Evolutionary conservation across 352 stramenopile genomes (phyloP), one percentile per base, ranked within the genome.

Genomic region (Globisporangium heterothallicum): DNA sequence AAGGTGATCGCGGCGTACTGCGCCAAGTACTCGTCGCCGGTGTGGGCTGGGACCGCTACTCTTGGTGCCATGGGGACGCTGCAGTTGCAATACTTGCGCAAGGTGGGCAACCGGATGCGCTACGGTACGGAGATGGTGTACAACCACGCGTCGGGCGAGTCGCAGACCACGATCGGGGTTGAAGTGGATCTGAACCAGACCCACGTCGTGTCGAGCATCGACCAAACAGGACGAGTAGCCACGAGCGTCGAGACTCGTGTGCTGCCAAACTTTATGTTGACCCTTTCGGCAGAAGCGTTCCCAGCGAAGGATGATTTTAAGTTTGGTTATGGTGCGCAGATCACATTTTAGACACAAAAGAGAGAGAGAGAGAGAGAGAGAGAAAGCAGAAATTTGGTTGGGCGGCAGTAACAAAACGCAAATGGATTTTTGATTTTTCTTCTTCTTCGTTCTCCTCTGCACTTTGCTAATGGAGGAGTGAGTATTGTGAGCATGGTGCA

Each of bases 261-360:
- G 67, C 69, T 93, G 63, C 85, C 83, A 42, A 90, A 92, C 71
- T 91, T 95, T 46, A 70, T 84, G 67, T 68, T 95, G 36, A 78
- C 84, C 47, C 71, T 95, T 36, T 91, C 85, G 32, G 83, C 83
- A 48, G 85, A 94, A 59, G 82, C 78, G 44, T 92, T 82, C 57
- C 85, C 85, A 29, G 72, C 79, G 43, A 93, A 93, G 70, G 82
- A 94, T 63, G 85, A 92, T 56, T 91, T 94, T 68, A 92, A 93
- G 68, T 94, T 95, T 76, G 85, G 85, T 64, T 95, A 95, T 61
- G 85, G 85, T 56, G 81, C 84, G 53, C 80, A 94, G 73, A 81
- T 94, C 78, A 87, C 79, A 54, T 90, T 90, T 68, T 90, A 90
- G 70, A 78, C 53, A 58, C 58, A 66, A 35, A 64, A 32, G 43